Evolutionary conservation across 1,139 yeast species (phyloP), one percentile per base, ranked within the genome.

Genomic region (Kodamaea sp.): DNA sequence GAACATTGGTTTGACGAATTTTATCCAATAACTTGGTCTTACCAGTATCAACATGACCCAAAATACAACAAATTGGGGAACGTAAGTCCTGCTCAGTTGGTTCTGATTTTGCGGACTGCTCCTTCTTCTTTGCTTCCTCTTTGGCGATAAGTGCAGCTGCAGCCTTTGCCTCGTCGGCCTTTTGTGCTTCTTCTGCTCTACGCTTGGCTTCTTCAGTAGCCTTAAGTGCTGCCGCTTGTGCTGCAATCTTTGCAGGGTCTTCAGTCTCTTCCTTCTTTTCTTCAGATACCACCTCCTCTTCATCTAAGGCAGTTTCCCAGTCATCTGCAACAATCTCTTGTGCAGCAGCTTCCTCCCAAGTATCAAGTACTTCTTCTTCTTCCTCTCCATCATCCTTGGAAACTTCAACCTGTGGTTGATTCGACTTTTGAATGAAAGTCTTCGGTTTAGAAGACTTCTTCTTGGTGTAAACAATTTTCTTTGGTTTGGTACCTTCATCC

Each of bases 1-100:
- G 99, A 42, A 92, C 99, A 55, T 92, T 92, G 31, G 97, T 94
- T 73, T 92, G 97, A 72, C 99, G 94, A 49, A 92, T 82, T 66
- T 92, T 94, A 61, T 92, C 99, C 59, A 92, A 76, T 48, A 92
- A 77, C 62, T 92, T 92, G 44, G 98, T 92, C 68, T 92, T 94
- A 81, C 99, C 98, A 38, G 98, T 92, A 76, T 92, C 99, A 63
- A 92, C 99, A 72, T 92, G 99, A 60, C 99, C 99, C 65, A 92
- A 78, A 57, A 92, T 94, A 83, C 96, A 90, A 65, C 98, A 92
- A 60, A 92, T 92, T 47, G 99, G 99, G 42, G 99, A 94, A 67
- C 99, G 95, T 56, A 92, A 70, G 53, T 92, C 75, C 38, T 60
- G 63, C 24, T 64, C 70, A 5, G 53, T 35, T 5, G 59, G 42